phyloP scores from a whole-genome alignment of 2,329 filamentous ascomycete species.

The Pestalotiopsis sp. region DNA sequence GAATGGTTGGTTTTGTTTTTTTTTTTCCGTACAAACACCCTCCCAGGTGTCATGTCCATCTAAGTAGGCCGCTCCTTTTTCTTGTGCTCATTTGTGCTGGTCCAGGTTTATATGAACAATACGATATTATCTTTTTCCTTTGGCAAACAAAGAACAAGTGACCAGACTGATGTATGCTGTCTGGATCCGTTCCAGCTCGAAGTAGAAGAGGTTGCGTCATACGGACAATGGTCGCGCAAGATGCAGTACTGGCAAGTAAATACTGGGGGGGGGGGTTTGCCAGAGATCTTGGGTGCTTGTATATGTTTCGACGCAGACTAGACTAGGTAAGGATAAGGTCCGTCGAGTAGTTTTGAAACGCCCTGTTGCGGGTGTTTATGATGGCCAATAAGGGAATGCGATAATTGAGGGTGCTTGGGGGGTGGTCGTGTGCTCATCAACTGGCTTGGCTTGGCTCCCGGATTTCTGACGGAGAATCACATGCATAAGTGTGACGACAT shows the following conservation, averaged over 20 bases:
- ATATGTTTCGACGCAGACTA: no score
- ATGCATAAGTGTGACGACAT: slow-evolving; percentile 12
- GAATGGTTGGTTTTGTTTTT: no score
- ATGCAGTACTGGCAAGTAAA: no score
- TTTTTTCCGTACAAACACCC: no score
- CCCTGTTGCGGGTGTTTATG: background rate
- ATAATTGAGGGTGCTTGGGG: background rate
- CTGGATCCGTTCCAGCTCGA: background rate
- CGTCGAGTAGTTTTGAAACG: background rate
- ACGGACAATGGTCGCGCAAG: background rate
- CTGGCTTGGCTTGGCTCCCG: background rate
- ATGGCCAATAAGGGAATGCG: background rate
- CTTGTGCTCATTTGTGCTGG: no score
- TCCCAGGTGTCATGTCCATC: no score
- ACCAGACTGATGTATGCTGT: no score
- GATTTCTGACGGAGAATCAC: slow-evolving; percentile 10
- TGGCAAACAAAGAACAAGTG: background rate
- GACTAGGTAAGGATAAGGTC: background rate
- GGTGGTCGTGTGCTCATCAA: background rate
- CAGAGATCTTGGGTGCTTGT: no score
- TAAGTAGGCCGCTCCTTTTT: no score
- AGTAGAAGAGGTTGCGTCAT: background rate
- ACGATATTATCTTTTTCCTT: background rate
- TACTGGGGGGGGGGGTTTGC: no score
- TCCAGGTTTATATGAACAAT: no score